These are phyloP conservation scores for Nicotiana tomentosiformis DNA, from an alignment of 257 asterid genomes.

Conservation along the genomic window DNA sequence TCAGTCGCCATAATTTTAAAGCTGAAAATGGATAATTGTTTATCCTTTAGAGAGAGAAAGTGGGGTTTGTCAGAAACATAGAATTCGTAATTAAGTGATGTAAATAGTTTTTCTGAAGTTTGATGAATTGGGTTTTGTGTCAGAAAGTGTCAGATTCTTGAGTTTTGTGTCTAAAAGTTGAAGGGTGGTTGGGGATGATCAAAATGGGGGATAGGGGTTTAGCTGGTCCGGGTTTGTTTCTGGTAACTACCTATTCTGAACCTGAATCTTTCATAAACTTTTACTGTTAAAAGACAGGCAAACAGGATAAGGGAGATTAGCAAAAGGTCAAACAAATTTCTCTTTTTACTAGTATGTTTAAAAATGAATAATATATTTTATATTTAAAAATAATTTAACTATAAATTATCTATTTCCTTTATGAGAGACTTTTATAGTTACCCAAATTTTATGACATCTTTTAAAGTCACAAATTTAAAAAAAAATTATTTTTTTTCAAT, in stretches of 20 bases:
- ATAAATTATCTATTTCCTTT: no score
- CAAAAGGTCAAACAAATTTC: background rate
- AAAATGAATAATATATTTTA: no score
- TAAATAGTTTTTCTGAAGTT: background rate
- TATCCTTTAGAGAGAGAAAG: background rate
- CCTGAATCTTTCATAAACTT: background rate
- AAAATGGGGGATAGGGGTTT: no score
- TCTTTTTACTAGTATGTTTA: no score
- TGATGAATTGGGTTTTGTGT: background rate
- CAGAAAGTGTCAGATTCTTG: background rate
- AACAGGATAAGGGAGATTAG: background rate
- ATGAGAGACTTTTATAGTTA: no score
- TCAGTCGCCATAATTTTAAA: constrained; percentile 16
- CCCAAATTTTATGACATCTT: no score
- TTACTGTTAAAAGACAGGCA: background rate
- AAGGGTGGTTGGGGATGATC: background rate
- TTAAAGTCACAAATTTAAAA: no score
- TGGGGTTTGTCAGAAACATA: background rate
- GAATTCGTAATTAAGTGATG: background rate
- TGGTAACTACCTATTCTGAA: background rate
- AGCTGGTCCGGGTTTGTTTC: background rate
- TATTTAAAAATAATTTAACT: no score
- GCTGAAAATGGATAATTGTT: background rate
- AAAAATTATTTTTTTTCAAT: accelerated
- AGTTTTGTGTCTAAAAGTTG: background rate